A percentile compares a stretch with the other conserved stretches of the same genome.
These are phyloP conservation scores for Russula abietina DNA, from an alignment of 768 basidiomycete genomes.

Conservation along the genomic window DNA sequence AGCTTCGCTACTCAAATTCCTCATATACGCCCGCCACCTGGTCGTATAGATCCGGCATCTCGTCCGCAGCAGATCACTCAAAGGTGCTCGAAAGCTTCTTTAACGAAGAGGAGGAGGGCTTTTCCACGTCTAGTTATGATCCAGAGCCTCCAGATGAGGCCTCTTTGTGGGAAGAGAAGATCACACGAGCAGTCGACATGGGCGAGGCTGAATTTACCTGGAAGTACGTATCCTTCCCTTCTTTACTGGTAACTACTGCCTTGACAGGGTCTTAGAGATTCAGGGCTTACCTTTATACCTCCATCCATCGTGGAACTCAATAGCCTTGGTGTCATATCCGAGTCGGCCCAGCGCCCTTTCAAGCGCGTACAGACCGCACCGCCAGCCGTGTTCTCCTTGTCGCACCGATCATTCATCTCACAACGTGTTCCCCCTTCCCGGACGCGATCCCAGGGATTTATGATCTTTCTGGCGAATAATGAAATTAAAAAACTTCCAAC, in stretches of 20 bases:
- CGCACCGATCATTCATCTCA: conserved; percentile 7
- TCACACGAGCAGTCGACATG: conserved; percentile 16
- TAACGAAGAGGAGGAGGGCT: conserved; percentile 14
- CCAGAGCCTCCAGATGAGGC: conserved; percentile 16
- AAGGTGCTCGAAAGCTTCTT: conserved; percentile 16
- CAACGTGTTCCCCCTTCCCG: not conserved
- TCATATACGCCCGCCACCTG: conserved; percentile 15
- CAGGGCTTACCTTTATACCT: conserved; percentile 17
- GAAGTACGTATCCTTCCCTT: conserved; percentile 2
- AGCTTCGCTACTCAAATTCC: conserved; percentile 19
- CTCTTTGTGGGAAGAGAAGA: conserved; percentile 17
- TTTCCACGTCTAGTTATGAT: not conserved
- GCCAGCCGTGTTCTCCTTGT: conserved; percentile 11
- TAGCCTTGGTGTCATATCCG: conserved; percentile 14
- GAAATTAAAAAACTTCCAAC: conserved; percentile 16
- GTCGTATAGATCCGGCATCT: conserved; percentile 1
- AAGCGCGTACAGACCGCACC: conserved; percentile 21
- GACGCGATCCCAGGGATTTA: conserved; percentile 11
- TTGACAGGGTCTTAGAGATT: not conserved
- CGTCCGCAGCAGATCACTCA: conserved; percentile 3
- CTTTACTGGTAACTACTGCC: not conserved
- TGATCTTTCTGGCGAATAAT: conserved; percentile 23
- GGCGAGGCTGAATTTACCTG: conserved; percentile 19
- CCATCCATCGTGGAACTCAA: conserved; percentile 15
- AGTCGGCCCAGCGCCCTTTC: conserved; percentile 7